Evolutionary conservation across 208 protist species (phyloP).

Genomic region (Kentomonas sorsogonicus): DNA sequence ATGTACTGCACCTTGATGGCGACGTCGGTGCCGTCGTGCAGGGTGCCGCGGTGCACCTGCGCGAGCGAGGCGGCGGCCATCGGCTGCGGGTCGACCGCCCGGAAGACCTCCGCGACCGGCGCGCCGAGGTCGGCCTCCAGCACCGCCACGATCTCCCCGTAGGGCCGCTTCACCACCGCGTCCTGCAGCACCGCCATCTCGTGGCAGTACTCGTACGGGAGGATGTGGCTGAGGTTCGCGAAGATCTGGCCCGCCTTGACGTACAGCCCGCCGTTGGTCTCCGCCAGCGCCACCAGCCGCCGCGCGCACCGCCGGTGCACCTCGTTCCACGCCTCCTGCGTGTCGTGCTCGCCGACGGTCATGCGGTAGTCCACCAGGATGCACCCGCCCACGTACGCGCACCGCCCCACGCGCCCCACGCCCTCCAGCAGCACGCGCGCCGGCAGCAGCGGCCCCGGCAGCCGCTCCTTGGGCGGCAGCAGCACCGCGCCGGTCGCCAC

Average conservation of each 20-base stretch:
- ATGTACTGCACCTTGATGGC: conserved; percentile 95
- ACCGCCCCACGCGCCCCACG: conserved; percentile 71
- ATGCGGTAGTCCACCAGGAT: conserved; percentile 76
- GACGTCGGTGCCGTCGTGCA: conserved; percentile 73
- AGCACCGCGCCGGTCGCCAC: conserved; percentile 30
- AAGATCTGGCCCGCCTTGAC: conserved; percentile 94
- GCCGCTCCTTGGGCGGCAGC: conserved; percentile 56
- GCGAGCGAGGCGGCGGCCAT: conserved; percentile 87
- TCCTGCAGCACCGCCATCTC: conserved; percentile 82
- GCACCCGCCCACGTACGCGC: conserved; percentile 44
- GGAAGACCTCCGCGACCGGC: conserved; percentile 56
- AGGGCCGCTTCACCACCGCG: conserved; percentile 64
- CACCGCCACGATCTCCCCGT: conserved; percentile 70
- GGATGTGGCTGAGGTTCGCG: conserved; percentile 89
- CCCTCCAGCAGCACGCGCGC: conserved; percentile 76
- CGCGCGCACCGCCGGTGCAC: conserved; percentile 70
- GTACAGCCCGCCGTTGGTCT: conserved; percentile 91
- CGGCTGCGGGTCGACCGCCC: conserved; percentile 52
- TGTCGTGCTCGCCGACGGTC: conserved; percentile 35
- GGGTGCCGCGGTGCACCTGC: conserved; percentile 78
- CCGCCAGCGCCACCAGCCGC: conserved; percentile 68
- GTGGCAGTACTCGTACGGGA: conserved; percentile 86
- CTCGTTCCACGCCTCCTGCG: conserved; percentile 63
- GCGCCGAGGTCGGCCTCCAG: conserved; percentile 57
- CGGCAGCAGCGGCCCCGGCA: conserved; percentile 56